Conservation (phyloP, 257 asterid genomes). For the Solanum stenotomum region DNA sequence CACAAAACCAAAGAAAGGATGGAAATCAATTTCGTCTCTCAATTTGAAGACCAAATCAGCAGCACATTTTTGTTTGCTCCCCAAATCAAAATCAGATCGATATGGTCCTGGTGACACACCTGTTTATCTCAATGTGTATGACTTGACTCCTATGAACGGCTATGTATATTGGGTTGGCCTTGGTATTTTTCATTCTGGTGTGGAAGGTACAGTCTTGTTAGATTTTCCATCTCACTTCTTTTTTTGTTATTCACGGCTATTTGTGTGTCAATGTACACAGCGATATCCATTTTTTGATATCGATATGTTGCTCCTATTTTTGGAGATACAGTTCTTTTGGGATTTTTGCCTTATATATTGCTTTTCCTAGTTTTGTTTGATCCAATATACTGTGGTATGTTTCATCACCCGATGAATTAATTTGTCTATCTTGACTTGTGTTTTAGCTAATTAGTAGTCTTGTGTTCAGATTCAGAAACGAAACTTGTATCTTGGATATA, state of each 20-base stretch:
- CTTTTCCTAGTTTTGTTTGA: neutral
- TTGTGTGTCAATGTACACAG: neutral
- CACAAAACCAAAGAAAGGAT: conserved; percentile 55
- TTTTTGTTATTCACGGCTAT: neutral
- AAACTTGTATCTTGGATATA: neutral
- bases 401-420: neutral
- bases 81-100: conserved; percentile 60
- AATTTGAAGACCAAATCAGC: conserved; percentile 53
- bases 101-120: conserved; percentile 48
- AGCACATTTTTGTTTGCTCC: conserved; percentile 67
- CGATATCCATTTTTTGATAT: neutral
- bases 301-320: neutral
- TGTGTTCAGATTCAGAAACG: neutral
- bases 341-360: neutral
- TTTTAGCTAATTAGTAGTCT: neutral
- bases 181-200: conserved; percentile 93
- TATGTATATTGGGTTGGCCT: conserved; percentile 95
- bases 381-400: neutral
- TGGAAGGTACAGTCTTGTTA: conserved; percentile 46
- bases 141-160: conserved; percentile 80
- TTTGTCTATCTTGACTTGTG: neutral
- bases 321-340: neutral
- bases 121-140: conserved; percentile 88
- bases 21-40: conserved; percentile 67
- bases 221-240: neutral